Base-by-base conservation (phyloP, 495 filamentous ascomycete genomes). In the Glonium stellatum region DNA sequence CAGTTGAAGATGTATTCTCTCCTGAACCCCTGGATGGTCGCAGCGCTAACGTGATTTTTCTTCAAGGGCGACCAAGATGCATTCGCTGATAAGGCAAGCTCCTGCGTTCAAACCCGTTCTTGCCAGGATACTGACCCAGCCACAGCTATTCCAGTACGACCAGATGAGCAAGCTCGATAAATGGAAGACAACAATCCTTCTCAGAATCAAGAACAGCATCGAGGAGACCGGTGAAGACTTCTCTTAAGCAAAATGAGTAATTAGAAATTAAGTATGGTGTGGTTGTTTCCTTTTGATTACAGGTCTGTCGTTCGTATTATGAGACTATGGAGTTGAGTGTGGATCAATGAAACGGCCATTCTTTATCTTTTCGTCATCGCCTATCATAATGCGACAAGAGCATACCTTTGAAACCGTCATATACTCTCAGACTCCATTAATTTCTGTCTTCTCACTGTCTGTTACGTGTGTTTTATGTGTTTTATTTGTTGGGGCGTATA, bases 151-250 rank as follows among this genome's bases (percentile, higher is more conserved):
- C 75, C 82, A 88, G 64, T 96, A 78, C 69, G 88, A 96, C 73
- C 88, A 92, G 77, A 79, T 95, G 77, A 92, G 86, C 75, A 89
- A 90, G 76, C 75, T 96, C 67, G 90, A 95, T 69, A 90, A 91
- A 77, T 97, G 92, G 92, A 92, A 95, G 85, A 95, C 87, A 57
- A 90, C 87, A 39, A 79, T 96, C 39, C 74, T 96, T 52, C 71
- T 95, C 67, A 80, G 84, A 67, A 78, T 96, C 67, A 96, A 96
- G 82, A 84, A 84, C 67, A 79, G 75, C 54, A 92, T 95, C 67
- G 87, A 89, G 76, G 82, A 84, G 69, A 79, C 83, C 59, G 84
- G 79, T 4, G 90, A 92, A 59, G 86, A 89, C 70, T 89, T 88
- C 61, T 86, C 86, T 58, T 89, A 74, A 56, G 52, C 52, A 22